Evolutionary conservation across 306 rosid genomes (phyloP).

Genomic region (Prunus mume): DNA sequence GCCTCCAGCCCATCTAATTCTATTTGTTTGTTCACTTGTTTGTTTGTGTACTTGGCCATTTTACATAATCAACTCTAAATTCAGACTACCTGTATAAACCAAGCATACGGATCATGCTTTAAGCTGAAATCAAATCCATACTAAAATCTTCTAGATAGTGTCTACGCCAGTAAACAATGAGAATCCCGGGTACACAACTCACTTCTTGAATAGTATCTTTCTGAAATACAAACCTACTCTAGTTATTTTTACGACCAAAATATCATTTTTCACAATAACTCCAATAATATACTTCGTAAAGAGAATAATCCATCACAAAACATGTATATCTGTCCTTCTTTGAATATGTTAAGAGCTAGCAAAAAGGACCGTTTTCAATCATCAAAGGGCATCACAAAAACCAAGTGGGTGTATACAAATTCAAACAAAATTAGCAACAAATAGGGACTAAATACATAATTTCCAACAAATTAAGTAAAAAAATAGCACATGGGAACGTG

Average conservation of each 20-base stretch:
- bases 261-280: background rate
- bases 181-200: background rate
- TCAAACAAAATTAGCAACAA: background rate
- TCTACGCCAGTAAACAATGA: background rate
- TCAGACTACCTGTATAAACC: background rate
- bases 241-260: background rate
- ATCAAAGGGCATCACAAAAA: background rate
- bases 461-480: background rate
- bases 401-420: background rate
- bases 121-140: background rate
- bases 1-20: background rate
- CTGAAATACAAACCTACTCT: background rate
- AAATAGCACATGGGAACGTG: background rate
- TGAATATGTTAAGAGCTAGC: background rate
- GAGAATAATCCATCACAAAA: background rate
- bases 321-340: background rate
- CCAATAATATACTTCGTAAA: too few species aligned
- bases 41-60: background rate
- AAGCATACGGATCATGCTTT: background rate
- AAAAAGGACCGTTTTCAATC: background rate
- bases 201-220: background rate
- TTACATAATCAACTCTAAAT: background rate
- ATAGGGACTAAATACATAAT: too few species aligned
- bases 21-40: background rate
- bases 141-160: background rate